Evolutionary conservation across 2,329 filamentous ascomycete genomes (phyloP).

Genomic region (Orbilia brochopaga): DNA sequence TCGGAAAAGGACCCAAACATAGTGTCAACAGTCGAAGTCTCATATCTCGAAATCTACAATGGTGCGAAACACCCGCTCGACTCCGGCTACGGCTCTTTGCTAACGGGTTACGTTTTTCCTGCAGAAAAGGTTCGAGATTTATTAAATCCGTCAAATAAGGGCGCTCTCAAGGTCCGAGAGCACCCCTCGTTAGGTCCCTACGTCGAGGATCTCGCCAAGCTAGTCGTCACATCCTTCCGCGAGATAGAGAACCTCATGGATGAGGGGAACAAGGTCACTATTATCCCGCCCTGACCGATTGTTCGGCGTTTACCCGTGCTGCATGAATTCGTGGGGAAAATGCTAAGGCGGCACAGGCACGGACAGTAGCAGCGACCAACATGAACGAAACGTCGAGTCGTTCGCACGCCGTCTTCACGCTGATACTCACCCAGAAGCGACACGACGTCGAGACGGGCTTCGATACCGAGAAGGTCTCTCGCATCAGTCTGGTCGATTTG

Average conservation of each 20-base stretch:
- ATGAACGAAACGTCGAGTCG: constrained; percentile 99
- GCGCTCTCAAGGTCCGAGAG: constrained; percentile 94
- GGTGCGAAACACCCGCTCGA: constrained; percentile 35
- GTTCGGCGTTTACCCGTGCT: neutral
- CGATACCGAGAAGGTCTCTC: constrained; percentile 96
- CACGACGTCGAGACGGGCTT: constrained; percentile 91
- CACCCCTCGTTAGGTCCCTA: constrained; percentile 97
- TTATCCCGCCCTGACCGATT: neutral
- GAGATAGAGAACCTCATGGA: constrained; percentile 99
- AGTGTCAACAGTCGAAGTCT: constrained; percentile 93
- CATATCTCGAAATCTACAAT: constrained; percentile 99
- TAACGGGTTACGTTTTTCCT: constrained; percentile 5
- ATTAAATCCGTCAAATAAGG: constrained; percentile 92
- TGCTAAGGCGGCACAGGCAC: constrained; percentile 61
- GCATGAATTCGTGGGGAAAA: constrained; percentile 8
- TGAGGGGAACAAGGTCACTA: constrained; percentile 81
- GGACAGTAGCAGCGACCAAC: constrained; percentile 97
- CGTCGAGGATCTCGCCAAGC: constrained; percentile 94
- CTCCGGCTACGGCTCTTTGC: constrained; percentile 10
- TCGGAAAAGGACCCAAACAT: constrained; percentile 75
- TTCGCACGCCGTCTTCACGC: constrained; percentile 96
- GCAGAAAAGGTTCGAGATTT: constrained; percentile 87
- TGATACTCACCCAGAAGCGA: constrained; percentile 92
- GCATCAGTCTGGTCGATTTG: constrained; percentile 96
- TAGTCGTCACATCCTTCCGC: constrained; percentile 88